Evolutionary conservation across 2,329 filamentous ascomycete genomes (phyloP), one percentile per base, ranked within the genome.

Genomic region (Endoconidiophora laricicola): DNA sequence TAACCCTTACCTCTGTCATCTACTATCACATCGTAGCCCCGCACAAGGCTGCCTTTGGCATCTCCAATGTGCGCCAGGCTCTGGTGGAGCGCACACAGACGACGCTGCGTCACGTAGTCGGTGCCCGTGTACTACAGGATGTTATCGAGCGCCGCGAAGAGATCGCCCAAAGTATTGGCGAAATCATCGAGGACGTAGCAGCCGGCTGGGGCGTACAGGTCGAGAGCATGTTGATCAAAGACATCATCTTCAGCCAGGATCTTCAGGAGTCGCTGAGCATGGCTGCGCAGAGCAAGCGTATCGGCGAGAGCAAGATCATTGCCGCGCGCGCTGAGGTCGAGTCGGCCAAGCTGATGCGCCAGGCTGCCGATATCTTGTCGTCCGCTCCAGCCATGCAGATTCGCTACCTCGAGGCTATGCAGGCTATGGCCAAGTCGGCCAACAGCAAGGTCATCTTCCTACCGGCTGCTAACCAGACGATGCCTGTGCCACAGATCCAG

Each of bases 221-320:
- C 52, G 91, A 96, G 73, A 88, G 82, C 61, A 98, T 98, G 90
- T 79, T 98, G 58, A 90, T 98, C 76, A 96, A 98, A 70, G 91
- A 98, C 66, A 94, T 98, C 62, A 84, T 96, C 63, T 98, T 98
- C 77, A 87, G 80, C 67, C 79, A 86, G 61, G 91, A 96, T 58
- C 74, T 98, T 42, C 91, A 98, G 67, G 90, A 96, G 61, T 91
- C 85, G 16, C 78, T 98, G 46, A 94, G 86, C 62, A 96, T 98
- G 91, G 91, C 91, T 38, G 91, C 91, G 3, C 91, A 98, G 74
- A 86, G 83, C 71, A 96, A 96, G 82, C 83, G 91, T 58, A 94
- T 95, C 52, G 91, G 91, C 69, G 91, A 98, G 68, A 87, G 83
- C 69, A 98, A 98, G 74, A 86, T 98, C 63, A 96, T 98, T 62